Percentiles rank a stretch among this genome's conserved stretches.
Conservation (phyloP, 768 basidiomycete genomes). For the Pholiota microspora region DNA sequence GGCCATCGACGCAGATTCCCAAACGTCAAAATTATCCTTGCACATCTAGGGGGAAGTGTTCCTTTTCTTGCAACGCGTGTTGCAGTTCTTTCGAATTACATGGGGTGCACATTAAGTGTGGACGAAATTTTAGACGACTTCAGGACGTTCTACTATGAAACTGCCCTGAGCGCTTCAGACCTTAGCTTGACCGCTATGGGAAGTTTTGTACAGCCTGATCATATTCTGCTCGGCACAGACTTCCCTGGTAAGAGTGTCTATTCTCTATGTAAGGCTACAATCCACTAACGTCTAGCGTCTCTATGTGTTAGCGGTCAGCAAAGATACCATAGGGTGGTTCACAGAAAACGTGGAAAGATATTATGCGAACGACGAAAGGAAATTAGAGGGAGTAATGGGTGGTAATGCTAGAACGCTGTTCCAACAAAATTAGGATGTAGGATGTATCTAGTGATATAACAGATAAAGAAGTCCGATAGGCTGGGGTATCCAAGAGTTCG, state of each 20-base stretch:
- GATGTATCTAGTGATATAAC: not conserved
- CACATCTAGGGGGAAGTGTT: slow-evolving; percentile 73
- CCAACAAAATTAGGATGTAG: slow-evolving; percentile 7
- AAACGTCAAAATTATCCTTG: slow-evolving; percentile 62
- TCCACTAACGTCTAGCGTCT: not conserved
- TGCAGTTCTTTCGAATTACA: slow-evolving; percentile 62
- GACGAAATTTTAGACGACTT: slow-evolving; percentile 72
- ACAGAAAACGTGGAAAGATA: slow-evolving; percentile 49
- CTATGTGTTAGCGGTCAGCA: slow-evolving; percentile 63
- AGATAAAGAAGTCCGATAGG: not conserved
- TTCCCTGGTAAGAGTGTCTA: slow-evolving; percentile 56
- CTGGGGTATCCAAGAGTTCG: not conserved
- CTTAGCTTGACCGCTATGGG: slow-evolving; percentile 51
- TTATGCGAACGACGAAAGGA: slow-evolving; percentile 37
- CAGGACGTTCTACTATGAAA: slow-evolving; percentile 71
- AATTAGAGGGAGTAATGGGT: slow-evolving; percentile 42
- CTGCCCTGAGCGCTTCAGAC: slow-evolving; percentile 60
- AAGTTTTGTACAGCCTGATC: slow-evolving; percentile 46
- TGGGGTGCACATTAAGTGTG: slow-evolving; percentile 64
- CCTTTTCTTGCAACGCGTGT: slow-evolving; percentile 67
- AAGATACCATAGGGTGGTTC: slow-evolving; percentile 59
- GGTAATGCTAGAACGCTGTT: slow-evolving; percentile 53
- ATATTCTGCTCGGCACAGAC: slow-evolving; percentile 70
- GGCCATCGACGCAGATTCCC: slow-evolving; percentile 63
- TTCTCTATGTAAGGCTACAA: not conserved